Conservation (phyloP, 345 rosid species). For the Litchi chinensis region DNA sequence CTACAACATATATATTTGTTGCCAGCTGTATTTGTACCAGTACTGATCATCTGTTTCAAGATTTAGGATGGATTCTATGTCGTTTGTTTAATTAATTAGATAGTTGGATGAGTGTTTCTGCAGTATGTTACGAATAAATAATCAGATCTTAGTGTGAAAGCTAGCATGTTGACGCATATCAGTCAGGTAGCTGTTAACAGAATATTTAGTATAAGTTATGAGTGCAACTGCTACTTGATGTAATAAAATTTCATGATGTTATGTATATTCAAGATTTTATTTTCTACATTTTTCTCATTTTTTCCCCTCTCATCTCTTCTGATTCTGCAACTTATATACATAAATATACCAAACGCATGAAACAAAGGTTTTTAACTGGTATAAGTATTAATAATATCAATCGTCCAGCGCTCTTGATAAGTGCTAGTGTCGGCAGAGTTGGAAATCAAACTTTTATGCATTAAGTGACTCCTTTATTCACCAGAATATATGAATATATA, state of each 20-base stretch:
- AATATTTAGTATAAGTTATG: constrained; percentile 4
- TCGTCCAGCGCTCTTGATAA: too few relatives aligned
- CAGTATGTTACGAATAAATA: constrained; percentile 2
- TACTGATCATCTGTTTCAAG: background rate
- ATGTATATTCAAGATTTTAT: background rate
- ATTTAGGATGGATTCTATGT: background rate
- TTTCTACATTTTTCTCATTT: background rate
- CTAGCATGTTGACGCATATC: background rate
- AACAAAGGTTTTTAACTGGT: background rate
- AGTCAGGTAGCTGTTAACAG: background rate
- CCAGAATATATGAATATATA: background rate
- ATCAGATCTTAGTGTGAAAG: constrained; percentile 10
- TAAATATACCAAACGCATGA: background rate
- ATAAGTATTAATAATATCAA: too few relatives aligned
- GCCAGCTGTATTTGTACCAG: background rate
- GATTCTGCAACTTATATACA: background rate
- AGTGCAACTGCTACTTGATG: constrained; percentile 9
- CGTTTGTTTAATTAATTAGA: background rate
- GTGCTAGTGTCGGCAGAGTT: too few relatives aligned
- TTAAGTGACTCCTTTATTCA: background rate
- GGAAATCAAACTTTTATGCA: background rate
- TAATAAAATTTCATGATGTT: background rate
- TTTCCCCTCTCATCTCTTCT: background rate
- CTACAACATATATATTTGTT: background rate
- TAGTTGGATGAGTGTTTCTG: constrained; percentile 4